phyloP scores from a whole-genome alignment of 208 protist species.

The Crithidia sp. region DNA sequence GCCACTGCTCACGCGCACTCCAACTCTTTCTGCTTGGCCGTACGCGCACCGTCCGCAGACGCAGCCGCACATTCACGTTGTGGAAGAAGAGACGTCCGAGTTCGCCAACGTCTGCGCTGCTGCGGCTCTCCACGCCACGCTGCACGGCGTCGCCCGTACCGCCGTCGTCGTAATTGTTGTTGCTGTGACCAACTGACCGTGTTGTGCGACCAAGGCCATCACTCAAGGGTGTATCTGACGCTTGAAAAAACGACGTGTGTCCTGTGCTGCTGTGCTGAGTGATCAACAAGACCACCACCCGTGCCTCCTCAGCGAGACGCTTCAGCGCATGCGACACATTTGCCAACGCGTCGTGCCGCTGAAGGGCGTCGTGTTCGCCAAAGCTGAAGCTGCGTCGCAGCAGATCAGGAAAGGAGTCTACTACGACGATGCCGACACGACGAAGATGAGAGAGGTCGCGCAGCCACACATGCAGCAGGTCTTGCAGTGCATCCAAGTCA shows the following conservation, averaged over 20 bases:
- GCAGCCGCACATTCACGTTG: constrained; percentile 74
- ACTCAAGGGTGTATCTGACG: not conserved
- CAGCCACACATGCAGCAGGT: constrained; percentile 15
- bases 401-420: constrained; percentile 63
- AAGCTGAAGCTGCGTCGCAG: constrained; percentile 49
- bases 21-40: too few species aligned
- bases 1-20: constrained; percentile 11
- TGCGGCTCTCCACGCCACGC: not conserved
- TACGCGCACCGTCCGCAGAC: constrained; percentile 20
- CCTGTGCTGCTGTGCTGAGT: constrained; percentile 22
- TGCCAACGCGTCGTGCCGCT: constrained; percentile 54
- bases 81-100: constrained; percentile 71
- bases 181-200: not conserved
- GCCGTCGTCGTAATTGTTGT: not conserved
- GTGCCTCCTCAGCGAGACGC: constrained; percentile 39
- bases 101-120: constrained; percentile 22
- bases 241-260: not conserved
- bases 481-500: constrained; percentile 23
- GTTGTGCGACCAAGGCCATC: not conserved
- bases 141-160: not conserved
- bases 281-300: constrained; percentile 58
- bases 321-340: constrained; percentile 58
- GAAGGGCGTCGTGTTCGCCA: constrained; percentile 37
- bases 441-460: constrained; percentile 7
- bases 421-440: constrained; percentile 47